phyloP scores from a whole-genome alignment of 345 rosid genomes.

The Acer negundo region DNA sequence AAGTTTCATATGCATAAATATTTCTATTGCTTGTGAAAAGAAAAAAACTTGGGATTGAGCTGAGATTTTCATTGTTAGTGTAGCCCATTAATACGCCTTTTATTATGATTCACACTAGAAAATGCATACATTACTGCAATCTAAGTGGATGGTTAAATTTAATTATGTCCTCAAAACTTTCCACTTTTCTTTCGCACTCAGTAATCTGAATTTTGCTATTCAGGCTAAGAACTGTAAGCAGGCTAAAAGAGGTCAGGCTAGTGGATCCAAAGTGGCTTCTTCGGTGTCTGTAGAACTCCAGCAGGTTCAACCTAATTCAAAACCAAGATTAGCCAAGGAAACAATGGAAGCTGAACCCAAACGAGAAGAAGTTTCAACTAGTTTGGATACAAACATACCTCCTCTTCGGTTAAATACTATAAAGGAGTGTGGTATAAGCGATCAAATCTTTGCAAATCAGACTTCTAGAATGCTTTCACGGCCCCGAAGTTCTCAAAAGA shows the following conservation, averaged over 20 bases:
- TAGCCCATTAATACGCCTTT: neutral
- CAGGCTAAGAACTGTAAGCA: conserved; percentile 58
- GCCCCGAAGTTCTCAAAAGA: conserved; percentile 24
- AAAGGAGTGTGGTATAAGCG: conserved; percentile 15
- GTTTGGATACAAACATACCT: conserved; percentile 27
- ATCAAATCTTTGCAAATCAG: conserved; percentile 24
- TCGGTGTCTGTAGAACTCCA: conserved; percentile 26
- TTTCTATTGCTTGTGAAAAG: neutral
- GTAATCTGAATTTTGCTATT: conserved; percentile 20
- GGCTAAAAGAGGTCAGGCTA: conserved; percentile 39
- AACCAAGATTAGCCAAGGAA: conserved; percentile 20
- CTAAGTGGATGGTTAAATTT: neutral
- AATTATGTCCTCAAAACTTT: neutral
- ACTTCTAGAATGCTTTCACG: conserved; percentile 24
- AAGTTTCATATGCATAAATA: neutral
- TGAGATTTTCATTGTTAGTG: neutral
- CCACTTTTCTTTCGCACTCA: neutral
- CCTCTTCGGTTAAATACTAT: conserved; percentile 10
- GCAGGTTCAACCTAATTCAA: conserved; percentile 28
- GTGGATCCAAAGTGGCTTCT: conserved; percentile 45
- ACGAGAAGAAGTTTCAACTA: conserved; percentile 20
- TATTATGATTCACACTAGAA: neutral
- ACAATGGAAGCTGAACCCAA: conserved; percentile 13
- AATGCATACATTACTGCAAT: neutral
- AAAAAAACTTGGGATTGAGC: neutral